Base-by-base conservation (phyloP, 805 yeast genomes). In the Candida pseudofarinosa region DNA sequence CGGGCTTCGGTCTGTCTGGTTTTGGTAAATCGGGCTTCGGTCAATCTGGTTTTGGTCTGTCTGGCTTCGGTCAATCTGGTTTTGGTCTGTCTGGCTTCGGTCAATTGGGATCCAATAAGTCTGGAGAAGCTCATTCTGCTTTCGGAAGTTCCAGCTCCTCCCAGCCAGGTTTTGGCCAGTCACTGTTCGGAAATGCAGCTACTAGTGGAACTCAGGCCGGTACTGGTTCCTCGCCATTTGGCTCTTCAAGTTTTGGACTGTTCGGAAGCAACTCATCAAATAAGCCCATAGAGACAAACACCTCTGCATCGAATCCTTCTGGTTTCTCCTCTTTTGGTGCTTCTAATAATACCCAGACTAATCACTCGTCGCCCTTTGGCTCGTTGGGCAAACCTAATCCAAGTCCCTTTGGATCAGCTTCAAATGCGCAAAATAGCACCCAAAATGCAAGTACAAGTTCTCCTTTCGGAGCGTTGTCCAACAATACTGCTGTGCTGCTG, bases 81-180 rank as follows among this genome's bases (percentile, higher is more conserved):
- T 26, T 13, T 8, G 31, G 31, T 12, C 19, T 37, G 17, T 33
- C 46, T 15, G 44, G 42, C 16, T 45, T 31, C 38, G 51, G 54
- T 4, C 26, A 48, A 18, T 26, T 46, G 17, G 56, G 47, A 12
- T 52, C 53, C 44, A 59, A 52, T 2, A 19, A 42, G 15, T 19
- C 49, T 28, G 48, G 43, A 13, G 47, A 47, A 43, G 53, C 49
- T 4, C 37, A 35, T 10, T 19, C 45, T 12, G 32, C 47, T 10
- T 17, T 32, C 16, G n/a, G 38, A 7, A n/a, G 7, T 32, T n/a
- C n/a, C n/a, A 15, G 6, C 15, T 7, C 34, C 17, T 32, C 34
- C 34, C 14, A 32, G 34, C 7, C 14, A 13, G 13, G 13, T 7
- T 7, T 14, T 8, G 15, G 14, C 13, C 34, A 6, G 2, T 41